Evolutionary conservation across 495 filamentous ascomycete genomes (phyloP).

Genomic region (Penicillium crystallinum): DNA sequence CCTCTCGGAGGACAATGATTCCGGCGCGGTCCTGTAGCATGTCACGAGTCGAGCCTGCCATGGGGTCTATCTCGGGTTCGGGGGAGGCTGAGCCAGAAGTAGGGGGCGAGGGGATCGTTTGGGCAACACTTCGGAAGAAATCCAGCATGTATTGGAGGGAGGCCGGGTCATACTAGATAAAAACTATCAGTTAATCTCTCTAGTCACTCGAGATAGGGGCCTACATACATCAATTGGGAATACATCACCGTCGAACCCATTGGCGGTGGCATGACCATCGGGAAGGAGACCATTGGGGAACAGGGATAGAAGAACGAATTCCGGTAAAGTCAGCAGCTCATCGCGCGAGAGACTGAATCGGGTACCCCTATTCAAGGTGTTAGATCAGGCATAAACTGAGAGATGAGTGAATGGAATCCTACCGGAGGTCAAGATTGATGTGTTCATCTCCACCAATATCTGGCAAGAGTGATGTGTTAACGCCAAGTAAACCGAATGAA

Average conservation of each 20-base stretch:
- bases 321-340: slow-evolving; percentile 88
- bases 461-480: slow-evolving; percentile 24
- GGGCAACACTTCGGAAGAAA: slow-evolving; percentile 93
- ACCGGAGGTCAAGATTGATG: slow-evolving; percentile 92
- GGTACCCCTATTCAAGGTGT: slow-evolving; percentile 60
- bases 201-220: slow-evolving; percentile 25
- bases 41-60: slow-evolving; percentile 63
- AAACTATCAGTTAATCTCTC: slow-evolving; percentile 53
- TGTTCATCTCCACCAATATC: slow-evolving; percentile 91
- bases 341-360: slow-evolving; percentile 92
- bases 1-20: slow-evolving; percentile 95
- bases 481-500: background rate
- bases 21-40: slow-evolving; percentile 86
- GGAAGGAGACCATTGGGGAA: slow-evolving; percentile 97
- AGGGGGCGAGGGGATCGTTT: slow-evolving; percentile 75
- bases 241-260: slow-evolving; percentile 87
- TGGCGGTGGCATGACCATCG: slow-evolving; percentile 76
- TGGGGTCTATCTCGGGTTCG: slow-evolving; percentile 60
- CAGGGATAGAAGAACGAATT: slow-evolving; percentile 97
- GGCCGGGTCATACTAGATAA: slow-evolving; percentile 82
- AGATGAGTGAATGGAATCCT: slow-evolving; percentile 23
- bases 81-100: slow-evolving; percentile 56
- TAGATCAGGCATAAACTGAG: background rate
- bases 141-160: slow-evolving; percentile 99
- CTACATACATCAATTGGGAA: slow-evolving; percentile 92